A percentile compares a stretch with the other conserved stretches of the same genome.
Evolutionary conservation across 805 yeast species (phyloP).

Genomic region (Huiozyma sinensis): DNA sequence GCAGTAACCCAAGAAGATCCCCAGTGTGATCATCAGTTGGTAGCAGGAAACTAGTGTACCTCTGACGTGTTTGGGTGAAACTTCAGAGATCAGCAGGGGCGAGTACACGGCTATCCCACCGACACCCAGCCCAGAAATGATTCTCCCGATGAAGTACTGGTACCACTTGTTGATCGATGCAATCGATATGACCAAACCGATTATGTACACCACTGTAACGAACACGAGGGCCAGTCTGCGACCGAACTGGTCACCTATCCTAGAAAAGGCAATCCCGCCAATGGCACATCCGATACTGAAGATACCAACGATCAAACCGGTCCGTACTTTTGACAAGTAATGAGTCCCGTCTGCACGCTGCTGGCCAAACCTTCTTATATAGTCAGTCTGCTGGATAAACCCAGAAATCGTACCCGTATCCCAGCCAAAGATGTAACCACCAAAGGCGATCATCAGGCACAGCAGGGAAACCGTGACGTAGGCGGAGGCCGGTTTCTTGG

Average conservation of each 20-base stretch:
- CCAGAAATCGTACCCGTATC: slow-evolving; percentile 78
- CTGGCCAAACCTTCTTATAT: slow-evolving; percentile 45
- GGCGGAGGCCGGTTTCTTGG: slow-evolving; percentile 12
- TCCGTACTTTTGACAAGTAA: slow-evolving; percentile 41
- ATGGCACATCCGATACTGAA: slow-evolving; percentile 51
- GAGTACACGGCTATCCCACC: slow-evolving; percentile 70
- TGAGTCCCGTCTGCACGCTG: slow-evolving; percentile 20
- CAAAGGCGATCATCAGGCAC: slow-evolving; percentile 49
- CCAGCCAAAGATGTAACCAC: slow-evolving; percentile 54
- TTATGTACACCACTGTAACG: slow-evolving; percentile 51
- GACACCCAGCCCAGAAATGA: slow-evolving; percentile 64
- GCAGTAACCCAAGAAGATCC: slow-evolving; percentile 72
- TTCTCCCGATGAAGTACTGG: slow-evolving; percentile 62
- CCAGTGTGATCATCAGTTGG: slow-evolving; percentile 63
- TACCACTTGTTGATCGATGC: slow-evolving; percentile 47
- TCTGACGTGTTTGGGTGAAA: slow-evolving; percentile 38
- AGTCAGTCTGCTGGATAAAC: slow-evolving; percentile 49
- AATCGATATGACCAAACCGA: slow-evolving; percentile 61
- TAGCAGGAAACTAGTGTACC: slow-evolving; percentile 62
- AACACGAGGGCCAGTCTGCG: slow-evolving; percentile 53
- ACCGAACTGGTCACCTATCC: slow-evolving; percentile 52
- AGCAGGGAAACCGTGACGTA: slow-evolving; percentile 18
- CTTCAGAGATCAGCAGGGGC: slow-evolving; percentile 54
- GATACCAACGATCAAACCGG: slow-evolving; percentile 47
- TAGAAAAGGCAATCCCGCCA: slow-evolving; percentile 55